Evolutionary conservation across 495 filamentous ascomycete species (phyloP).

Genomic region (Xylaria cubensis): DNA sequence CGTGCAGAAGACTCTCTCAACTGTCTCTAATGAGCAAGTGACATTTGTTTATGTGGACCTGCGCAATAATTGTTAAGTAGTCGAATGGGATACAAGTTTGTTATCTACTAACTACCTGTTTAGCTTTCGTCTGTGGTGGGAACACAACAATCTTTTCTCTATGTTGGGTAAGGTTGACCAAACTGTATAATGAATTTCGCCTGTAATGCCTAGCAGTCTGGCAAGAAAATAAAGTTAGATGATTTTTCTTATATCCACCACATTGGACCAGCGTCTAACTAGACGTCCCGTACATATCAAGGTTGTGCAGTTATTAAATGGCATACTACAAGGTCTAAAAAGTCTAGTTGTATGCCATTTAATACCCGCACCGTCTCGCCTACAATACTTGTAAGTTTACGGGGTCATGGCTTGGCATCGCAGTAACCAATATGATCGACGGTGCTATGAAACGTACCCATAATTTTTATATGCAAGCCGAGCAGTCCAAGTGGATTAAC

Average conservation of each 20-base stretch:
- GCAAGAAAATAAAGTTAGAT: background rate
- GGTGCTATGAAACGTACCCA: conserved; percentile 5
- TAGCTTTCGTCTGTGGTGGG: background rate
- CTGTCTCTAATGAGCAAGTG: background rate
- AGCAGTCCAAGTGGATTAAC: conserved; percentile 12
- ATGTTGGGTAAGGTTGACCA: background rate
- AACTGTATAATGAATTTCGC: background rate
- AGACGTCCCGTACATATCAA: background rate
- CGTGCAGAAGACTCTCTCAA: no score
- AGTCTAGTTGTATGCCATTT: no score
- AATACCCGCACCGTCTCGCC: no score
- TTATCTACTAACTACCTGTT: background rate
- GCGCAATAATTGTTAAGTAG: background rate
- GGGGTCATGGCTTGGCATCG: background rate
- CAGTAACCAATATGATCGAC: conserved; percentile 1
- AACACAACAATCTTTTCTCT: background rate
- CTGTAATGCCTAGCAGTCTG: background rate
- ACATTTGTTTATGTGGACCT: background rate
- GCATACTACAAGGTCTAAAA: no score
- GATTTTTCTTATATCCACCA: background rate
- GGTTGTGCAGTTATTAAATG: no score
- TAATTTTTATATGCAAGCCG: background rate
- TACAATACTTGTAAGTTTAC: background rate
- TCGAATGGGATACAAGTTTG: background rate
- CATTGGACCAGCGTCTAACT: background rate